Base-by-base conservation (phyloP, 345 rosid species). In the Triadica sebifera region DNA sequence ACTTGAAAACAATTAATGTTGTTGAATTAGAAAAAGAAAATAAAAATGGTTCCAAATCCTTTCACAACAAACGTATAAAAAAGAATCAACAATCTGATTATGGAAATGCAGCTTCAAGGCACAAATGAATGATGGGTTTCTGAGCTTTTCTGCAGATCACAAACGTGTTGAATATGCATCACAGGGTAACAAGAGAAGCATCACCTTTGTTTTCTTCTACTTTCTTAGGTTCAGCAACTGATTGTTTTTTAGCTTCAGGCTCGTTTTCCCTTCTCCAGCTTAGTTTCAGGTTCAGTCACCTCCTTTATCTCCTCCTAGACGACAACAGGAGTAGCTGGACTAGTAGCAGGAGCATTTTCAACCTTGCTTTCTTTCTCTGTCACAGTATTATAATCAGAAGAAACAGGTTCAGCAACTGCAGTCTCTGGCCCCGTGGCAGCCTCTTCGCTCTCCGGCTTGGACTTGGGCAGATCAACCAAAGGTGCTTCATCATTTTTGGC, bases 401-500 rank as follows among this genome's bases (percentile, higher is more conserved):
- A 29, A 29, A 29, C 34, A 29, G 34, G 34, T 2, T 29, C 78
- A 50, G 72, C 12, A 25, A 38, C 68, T 19, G 24, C 41, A 9
- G 72, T 17, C 72, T 64, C 45, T n/a, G 55, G 62, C 8, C 64
- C 60, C 15, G 19, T 51, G 67, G 52, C 63, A 66, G 69, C 84
- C 71, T 86, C 82, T 25, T 77, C 70, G 17, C 34, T 2, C 34
- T 29, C 34, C 34, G 34, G 34, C 34, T 61, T 63, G 51, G 85
- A 67, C 71, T 84, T 85, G 10, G 85, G 75, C 68, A 57, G 71
- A 58, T 89, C 87, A 55, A 38, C 81, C 78, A 81, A 74, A 41
- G 89, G 73, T 47, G 82, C 83, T 63, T 83, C 74, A 57, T 62
- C 73, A 58, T 74, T 71, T 38, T 24, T n/a, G 50, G 67, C 74